Evolutionary conservation across 2,329 filamentous ascomycete genomes (phyloP).

Genomic region (Onygenales sp.): DNA sequence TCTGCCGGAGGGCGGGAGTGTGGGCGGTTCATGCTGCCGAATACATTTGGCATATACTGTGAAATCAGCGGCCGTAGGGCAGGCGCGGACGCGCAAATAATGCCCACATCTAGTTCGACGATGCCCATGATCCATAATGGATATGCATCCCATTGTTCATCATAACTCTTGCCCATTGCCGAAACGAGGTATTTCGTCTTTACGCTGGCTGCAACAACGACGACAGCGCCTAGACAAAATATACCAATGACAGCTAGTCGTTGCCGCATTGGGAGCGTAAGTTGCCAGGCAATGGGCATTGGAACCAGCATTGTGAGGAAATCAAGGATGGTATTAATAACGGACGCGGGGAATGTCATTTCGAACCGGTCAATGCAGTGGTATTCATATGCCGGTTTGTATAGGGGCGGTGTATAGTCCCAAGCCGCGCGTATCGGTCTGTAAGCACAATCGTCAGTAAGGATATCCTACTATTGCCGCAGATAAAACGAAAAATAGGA

Average conservation of each 20-base stretch:
- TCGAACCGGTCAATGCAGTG: background rate
- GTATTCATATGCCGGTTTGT: background rate
- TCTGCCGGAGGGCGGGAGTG: background rate
- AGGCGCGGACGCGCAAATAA: constrained; percentile 2
- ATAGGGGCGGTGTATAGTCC: background rate
- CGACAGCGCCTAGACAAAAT: background rate
- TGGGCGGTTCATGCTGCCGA: background rate
- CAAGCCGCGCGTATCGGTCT: background rate
- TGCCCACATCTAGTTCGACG: constrained; percentile 4
- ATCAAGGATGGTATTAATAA: background rate
- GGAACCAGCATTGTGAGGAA: constrained; percentile 1
- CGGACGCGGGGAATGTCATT: background rate
- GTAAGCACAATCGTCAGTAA: background rate
- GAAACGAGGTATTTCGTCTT: background rate
- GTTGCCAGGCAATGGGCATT: background rate
- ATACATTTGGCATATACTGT: background rate
- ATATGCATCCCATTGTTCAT: constrained; percentile 4
- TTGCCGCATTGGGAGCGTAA: background rate
- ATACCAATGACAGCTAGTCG: constrained; percentile 1
- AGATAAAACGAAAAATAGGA: background rate
- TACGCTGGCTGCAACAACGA: background rate
- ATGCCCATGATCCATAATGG: constrained; percentile 2
- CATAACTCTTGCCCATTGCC: background rate
- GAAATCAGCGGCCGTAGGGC: constrained; percentile 1
- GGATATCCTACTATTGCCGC: background rate